A percentile compares a stretch with the other conserved stretches of the same genome.
phyloP scores from a whole-genome alignment of 805 yeast genomes.

The Candida michaelii region DNA sequence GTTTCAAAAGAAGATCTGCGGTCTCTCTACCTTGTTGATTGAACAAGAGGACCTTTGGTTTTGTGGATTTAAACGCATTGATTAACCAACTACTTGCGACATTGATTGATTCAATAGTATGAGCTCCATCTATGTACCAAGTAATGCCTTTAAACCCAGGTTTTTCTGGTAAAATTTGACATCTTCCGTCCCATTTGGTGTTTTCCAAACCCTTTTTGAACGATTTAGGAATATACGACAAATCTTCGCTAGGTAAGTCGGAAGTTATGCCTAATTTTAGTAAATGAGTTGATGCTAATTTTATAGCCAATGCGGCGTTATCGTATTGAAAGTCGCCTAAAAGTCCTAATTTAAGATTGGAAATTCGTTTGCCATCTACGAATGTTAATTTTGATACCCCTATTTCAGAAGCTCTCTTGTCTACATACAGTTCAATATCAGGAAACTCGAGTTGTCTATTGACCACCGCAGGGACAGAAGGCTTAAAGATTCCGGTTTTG shows the following conservation, averaged over 20 bases:
- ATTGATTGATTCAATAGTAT: constrained; percentile 80
- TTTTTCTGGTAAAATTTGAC: constrained; percentile 60
- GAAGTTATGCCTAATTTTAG: constrained; percentile 41
- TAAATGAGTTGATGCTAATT: constrained; percentile 64
- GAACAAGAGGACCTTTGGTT: constrained; percentile 60
- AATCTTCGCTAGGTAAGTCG: constrained; percentile 21
- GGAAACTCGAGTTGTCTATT: constrained; percentile 52
- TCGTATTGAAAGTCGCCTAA: constrained; percentile 80
- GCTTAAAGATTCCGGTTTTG: constrained; percentile 89
- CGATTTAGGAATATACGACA: constrained; percentile 43
- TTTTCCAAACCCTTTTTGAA: constrained; percentile 59
- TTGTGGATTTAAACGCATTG: constrained; percentile 9
- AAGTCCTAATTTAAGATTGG: constrained; percentile 59
- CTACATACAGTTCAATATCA: constrained; percentile 54
- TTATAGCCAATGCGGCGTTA: constrained; percentile 87
- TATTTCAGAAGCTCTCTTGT: constrained; percentile 69
- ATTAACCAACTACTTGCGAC: constrained; percentile 85
- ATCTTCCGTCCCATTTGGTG: constrained; percentile 94
- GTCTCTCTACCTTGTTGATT: constrained; percentile 92
- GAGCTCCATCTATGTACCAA: constrained; percentile 97
- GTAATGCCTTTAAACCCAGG: constrained; percentile 43
- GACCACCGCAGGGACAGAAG: constrained; percentile 64
- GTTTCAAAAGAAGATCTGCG: constrained; percentile 60
- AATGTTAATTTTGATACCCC: constrained; percentile 44
- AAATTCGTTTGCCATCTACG: constrained; percentile 42